Conservation (phyloP, 2,329 filamentous ascomycete species). For the Allantophomopsis lycopodina region DNA sequence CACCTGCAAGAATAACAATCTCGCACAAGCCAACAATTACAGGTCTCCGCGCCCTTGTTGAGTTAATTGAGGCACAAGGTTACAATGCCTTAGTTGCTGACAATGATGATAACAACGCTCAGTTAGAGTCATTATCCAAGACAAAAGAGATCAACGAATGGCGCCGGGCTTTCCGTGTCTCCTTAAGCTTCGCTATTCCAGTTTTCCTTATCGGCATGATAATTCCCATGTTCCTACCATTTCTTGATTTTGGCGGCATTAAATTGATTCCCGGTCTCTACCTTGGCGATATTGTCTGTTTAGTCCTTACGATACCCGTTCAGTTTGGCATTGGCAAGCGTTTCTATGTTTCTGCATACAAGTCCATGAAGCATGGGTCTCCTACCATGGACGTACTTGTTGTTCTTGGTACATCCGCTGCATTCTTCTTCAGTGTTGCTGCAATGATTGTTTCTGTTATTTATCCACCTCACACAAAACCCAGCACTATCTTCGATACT, state of each 20-base stretch:
- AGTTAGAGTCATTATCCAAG: conserved; percentile 90
- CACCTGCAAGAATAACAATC: conserved; percentile 48
- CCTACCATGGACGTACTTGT: conserved; percentile 98
- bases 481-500: conserved; percentile 88
- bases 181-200: conserved; percentile 70
- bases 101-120: conserved; percentile 89
- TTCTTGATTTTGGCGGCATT: conserved; percentile 61
- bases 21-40: conserved; percentile 57
- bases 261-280: conserved; percentile 63
- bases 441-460: conserved; percentile 75
- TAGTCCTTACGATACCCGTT: conserved; percentile 76
- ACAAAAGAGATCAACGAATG: conserved; percentile 94
- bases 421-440: conserved; percentile 88
- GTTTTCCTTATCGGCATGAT: conserved; percentile 92
- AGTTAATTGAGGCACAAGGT: conserved; percentile 65
- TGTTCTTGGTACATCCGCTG: conserved; percentile 82
- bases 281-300: conserved; percentile 75
- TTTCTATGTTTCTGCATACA: conserved; percentile 89
- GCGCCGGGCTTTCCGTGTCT: conserved; percentile 67
- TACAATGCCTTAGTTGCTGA: conserved; percentile 86
- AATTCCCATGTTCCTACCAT: conserved; percentile 70
- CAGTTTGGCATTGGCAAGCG: conserved; percentile 94
- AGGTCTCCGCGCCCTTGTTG: conserved; percentile 73
- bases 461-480: conserved; percentile 62
- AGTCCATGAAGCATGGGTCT: conserved; percentile 77